Base-by-base conservation (phyloP, 495 filamentous ascomycete species). In the Podospora fimiseda region DNA sequence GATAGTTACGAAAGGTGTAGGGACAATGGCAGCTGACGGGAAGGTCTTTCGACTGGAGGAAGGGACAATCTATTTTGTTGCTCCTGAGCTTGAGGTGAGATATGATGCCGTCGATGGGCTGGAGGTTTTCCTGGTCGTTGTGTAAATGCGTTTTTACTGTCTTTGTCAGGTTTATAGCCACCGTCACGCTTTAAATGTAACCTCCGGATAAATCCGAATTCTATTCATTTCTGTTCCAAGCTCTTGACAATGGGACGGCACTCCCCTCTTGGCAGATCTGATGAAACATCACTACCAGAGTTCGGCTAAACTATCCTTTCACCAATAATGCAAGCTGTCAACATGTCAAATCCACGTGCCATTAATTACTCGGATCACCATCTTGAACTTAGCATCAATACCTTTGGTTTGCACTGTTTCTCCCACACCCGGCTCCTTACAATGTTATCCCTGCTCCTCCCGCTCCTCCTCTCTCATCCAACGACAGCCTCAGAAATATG, bases 1-100 rank as follows among this genome's bases (percentile, higher is more conserved):
- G 63, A 76, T 89, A 44, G 79, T 83, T 3, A 85, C 80, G 1
- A 75, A 76, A 38, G 88, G 87, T 0, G 59, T 65, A 14, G 87
- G 84, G 4, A 68, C 43, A 42, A 74, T 90, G 79, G 70, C 64
- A 41, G 78, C 76, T 2, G 74, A 78, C 24, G 78, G 74, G 9
- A 70, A 75, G 63, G 65, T 64, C 15, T 63, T 81, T 39, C 70
- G 82, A 22, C 52, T 88, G 24, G 74, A 74, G 11, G 79, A 85
- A 64, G 88, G 88, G 0, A 79, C 67, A 57, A 80, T 89, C 8
- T 90, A 74, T 57, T 90, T 87, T 65, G 71, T 89, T 5, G 86
- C 82, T 9, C 76, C 78, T 16, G 83, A 81, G 1, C 69, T 80
- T 47, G 66, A 74, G 52, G 47, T 83, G 33, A 66, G 74, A 27